Evolutionary conservation across 768 basidiomycete species (phyloP), one percentile per base, ranked within the genome.

Genomic region (Trametes punicea): DNA sequence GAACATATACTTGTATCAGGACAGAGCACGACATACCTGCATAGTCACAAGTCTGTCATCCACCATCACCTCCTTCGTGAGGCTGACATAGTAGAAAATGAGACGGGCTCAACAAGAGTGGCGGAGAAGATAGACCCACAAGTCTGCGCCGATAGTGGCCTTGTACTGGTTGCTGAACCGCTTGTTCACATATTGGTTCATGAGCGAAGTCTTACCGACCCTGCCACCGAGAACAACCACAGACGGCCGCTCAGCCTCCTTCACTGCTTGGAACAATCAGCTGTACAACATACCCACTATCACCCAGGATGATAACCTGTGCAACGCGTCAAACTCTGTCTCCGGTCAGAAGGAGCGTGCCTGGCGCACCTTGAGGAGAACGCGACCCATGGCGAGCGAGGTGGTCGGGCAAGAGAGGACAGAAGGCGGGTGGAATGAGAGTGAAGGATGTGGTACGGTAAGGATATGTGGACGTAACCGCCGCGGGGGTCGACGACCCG

Each of bases 171-270:
- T 97, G 73, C 90, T 93, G 75, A 98, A 99, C 60, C 97, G 89
- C 74, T 98, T 98, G 84, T 98, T 98, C 62, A 99, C 97, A 77
- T 97, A 98, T 76, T 99, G 97, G 78, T 98, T 98, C 97, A 99
- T 99, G 66, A 99, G 88, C 26, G 96, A 98, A 38, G 97, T 98
- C 88, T 98, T 98, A 39, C 95, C 96, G 71, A 98, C 96, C 29
- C 47, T 55, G 57, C 25, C 29, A 16, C 31, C 31, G 21, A 31
- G 45, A 34, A 25, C 39, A 33, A 41, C 26, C 46, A 27, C 60
- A 55, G 59, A 60, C 39, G 51, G 54, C 39, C 64, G 50, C 25
- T 57, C 34, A 51, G 26, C 20, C 26, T 26, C 25, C 38, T 9
- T 18, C 21, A 20, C 34, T 9, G 31, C 45, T n/a, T 25, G 16